Base-by-base conservation (phyloP, 2,329 filamentous ascomycete species). In the Ascochyta clinopodiicola region DNA sequence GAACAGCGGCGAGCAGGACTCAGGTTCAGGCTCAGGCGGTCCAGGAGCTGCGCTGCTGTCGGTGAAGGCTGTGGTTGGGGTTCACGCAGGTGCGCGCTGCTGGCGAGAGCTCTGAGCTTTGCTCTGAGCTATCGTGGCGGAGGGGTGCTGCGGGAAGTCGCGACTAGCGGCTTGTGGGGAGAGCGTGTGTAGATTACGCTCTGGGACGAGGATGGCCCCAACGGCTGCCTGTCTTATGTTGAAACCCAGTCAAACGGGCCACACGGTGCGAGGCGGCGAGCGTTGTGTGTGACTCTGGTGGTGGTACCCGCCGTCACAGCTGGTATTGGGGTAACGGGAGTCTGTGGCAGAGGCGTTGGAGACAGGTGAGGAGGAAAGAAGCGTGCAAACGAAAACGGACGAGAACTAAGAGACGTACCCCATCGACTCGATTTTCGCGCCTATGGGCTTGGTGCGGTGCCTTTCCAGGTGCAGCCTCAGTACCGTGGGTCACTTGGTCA, bases 361-460 rank as follows among this genome's bases (percentile, higher is more conserved):
- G 32, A 24, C 38, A 31, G n/a, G 36, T 22, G 51, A 27, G 7
- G 42, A 32, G 46, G 52, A 38, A 38, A 46, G 29, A 44, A 48
- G 42, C 34, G 50, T 39, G 37, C 44, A 49, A 13, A 44, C 51
- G 51, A 54, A 54, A 54, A 54, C 51, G 51, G 44, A 54, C 51
- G 44, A 54, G 44, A 54, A 54, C 44, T 39, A 54, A 43, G 36
- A 42, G 29, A 31, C 21, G 40, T 35, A 31, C 34, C 34, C 9
- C 34, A 21, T 44, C 32, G 38, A 38, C 32, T 38, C 35, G 27
- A 34, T 44, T 29, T n/a, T 36, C 17, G 47, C 24, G 29, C 19
- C 17, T 7, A 13, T 35, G 25, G 25, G 47, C 47, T 44, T 22
- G 32, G 27, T 45, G n/a, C 49, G 36, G 40, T 52, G 49, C 42